Base-by-base conservation (phyloP, 352 stramenopile species). In the Globisporangium rhizosaccharum region DNA sequence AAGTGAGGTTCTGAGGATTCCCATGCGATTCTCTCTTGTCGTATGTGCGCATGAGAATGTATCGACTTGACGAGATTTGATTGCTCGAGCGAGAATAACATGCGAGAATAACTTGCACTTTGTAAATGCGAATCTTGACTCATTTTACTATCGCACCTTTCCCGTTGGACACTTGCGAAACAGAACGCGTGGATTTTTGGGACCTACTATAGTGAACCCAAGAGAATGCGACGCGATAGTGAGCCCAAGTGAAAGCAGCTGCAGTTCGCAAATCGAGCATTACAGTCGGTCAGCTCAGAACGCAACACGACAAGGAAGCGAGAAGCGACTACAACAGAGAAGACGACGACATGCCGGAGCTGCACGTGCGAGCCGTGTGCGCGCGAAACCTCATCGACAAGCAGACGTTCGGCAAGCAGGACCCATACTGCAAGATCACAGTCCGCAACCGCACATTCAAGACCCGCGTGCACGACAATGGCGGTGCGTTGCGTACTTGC, bases 401-500 rank as follows among this genome's bases (percentile, higher is more conserved):
- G 63, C 85, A 94, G 68, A 91, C 79, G 3, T 92, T 94, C 56
- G 84, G 84, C 59, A 89, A 87, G 56, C 84, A 94, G 56, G 84
- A 94, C 56, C 84, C 82, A 15, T 94, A 77, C 70, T 94, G 84
- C 63, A 90, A 88, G 56, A 64, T 94, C 49, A 65, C 66, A 8
- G 62, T 94, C 23, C 71, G 85, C 45, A 62, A 70, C 58, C 76
- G 78, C 60, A 87, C 62, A 28, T 82, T 85, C 68, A 86, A 76
- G 69, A 94, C 84, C 44, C 77, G 78, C 61, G 82, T 91, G 39
- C 82, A 94, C 65, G 79, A 94, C 73, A 94, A 94, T 69, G 84
- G 84, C 61, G 69, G 84, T 90, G 41, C 53, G 78, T 72, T 37
- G 36, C 18, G 54, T 23, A 15, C 33, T 57, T 18, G 23, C 23